Evolutionary conservation across 805 yeast genomes (phyloP).

Genomic region (Blastobotrys americana): DNA sequence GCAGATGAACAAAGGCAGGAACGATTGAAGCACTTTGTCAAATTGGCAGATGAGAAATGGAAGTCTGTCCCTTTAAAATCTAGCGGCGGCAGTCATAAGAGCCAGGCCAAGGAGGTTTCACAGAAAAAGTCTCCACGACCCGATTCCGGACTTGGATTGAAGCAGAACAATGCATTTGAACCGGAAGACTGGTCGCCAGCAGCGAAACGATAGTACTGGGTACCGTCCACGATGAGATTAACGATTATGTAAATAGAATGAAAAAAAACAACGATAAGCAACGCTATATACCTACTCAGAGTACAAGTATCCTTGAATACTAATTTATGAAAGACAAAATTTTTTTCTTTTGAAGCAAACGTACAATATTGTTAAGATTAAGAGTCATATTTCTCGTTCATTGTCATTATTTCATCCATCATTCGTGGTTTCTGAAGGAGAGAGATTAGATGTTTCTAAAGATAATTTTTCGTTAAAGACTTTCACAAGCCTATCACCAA

Average conservation of each 20-base stretch:
- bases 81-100: constrained; percentile 3
- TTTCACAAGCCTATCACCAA: constrained; percentile 21
- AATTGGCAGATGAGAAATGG: constrained; percentile 36
- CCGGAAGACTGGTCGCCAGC: constrained; percentile 10
- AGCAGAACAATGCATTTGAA: constrained; percentile 3
- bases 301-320: too few relatives aligned
- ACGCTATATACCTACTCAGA: too few relatives aligned
- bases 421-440: too few relatives aligned
- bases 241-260: too few relatives aligned
- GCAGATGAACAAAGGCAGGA: constrained; percentile 52
- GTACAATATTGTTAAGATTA: too few relatives aligned
- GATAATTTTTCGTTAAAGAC: constrained; percentile 9
- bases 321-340: neutral
- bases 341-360: neutral
- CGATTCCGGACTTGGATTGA: constrained; percentile 5
- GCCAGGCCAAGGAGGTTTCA: neutral
- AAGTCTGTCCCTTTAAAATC: constrained; percentile 28
- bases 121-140: constrained; percentile 2
- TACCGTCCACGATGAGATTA: too few relatives aligned
- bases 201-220: constrained; percentile 2
- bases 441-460: neutral
- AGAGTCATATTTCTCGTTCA: too few relatives aligned
- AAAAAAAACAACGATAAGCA: too few relatives aligned
- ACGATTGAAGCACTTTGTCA: constrained; percentile 44
- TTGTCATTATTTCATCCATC: too few relatives aligned